phyloP scores from a whole-genome alignment of 371 early-diverging fungal species.

The Mortierella sp. region DNA sequence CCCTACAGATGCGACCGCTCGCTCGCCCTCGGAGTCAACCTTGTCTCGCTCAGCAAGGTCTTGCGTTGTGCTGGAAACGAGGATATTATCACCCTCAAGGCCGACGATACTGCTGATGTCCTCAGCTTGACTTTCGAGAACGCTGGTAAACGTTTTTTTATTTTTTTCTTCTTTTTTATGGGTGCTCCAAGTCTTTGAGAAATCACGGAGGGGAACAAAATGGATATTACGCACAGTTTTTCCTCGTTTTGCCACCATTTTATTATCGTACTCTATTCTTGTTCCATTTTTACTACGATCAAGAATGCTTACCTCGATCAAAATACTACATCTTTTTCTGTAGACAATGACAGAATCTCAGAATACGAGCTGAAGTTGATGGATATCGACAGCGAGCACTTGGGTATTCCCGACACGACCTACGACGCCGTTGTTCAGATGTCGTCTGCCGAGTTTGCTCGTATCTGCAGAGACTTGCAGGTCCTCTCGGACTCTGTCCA shows the following conservation, averaged over 20 bases:
- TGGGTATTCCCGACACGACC: constrained; percentile 95
- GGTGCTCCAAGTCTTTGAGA: too few species aligned
- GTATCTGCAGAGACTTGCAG: constrained; percentile 91
- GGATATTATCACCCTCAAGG: constrained; percentile 92
- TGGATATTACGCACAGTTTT: too few species aligned
- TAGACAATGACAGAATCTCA: constrained; percentile 87
- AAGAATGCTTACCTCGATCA: not conserved
- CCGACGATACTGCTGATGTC: constrained; percentile 88
- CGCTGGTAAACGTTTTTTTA: constrained; percentile 58
- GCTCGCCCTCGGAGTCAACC: constrained; percentile 92
- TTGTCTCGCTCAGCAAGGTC: constrained; percentile 90
- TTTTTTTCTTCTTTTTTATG: not conserved
- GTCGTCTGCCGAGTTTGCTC: constrained; percentile 92
- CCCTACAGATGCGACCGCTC: constrained; percentile 97
- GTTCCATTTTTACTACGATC: not conserved
- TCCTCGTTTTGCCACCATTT: constrained; percentile 9
- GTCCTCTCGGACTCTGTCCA: constrained; percentile 89
- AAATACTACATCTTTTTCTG: not conserved
- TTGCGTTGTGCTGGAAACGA: constrained; percentile 95
- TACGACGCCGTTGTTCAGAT: constrained; percentile 93
- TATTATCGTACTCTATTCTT: not conserved
- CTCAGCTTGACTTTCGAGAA: constrained; percentile 89
- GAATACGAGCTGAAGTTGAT: constrained; percentile 97
- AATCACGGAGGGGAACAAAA: too few species aligned
- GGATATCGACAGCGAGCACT: constrained; percentile 96